Evolutionary conservation across 2,329 filamentous ascomycete genomes (phyloP).

Genomic region (Alternaria panax): DNA sequence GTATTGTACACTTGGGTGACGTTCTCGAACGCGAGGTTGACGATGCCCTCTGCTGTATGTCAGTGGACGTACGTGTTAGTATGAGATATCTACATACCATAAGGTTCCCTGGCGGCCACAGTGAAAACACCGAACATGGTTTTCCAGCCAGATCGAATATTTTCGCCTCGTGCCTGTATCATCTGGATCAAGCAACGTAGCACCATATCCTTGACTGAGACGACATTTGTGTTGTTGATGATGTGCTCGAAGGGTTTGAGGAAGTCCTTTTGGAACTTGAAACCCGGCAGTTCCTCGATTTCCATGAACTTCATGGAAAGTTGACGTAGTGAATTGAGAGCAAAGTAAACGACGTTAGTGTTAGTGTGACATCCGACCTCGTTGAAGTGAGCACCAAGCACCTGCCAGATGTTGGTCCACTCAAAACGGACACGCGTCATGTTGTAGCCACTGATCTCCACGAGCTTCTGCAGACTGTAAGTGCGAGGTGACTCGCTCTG

Average conservation of each 20-base stretch:
- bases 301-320: conserved; percentile 99
- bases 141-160: conserved; percentile 97
- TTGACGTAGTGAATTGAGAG: conserved; percentile 91
- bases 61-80: conserved; percentile 11
- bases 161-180: conserved; percentile 96
- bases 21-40: conserved; percentile 96
- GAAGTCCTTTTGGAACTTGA: conserved; percentile 99
- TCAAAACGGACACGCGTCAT: conserved; percentile 98
- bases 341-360: conserved; percentile 96
- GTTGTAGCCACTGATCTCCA: conserved; percentile 99
- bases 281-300: conserved; percentile 94
- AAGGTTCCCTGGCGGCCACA: conserved; percentile 88
- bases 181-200: conserved; percentile 96
- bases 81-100: conserved; percentile 60
- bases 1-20: conserved; percentile 95
- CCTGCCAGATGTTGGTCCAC: conserved; percentile 97
- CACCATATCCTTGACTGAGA: conserved; percentile 97
- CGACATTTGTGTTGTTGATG: conserved; percentile 88
- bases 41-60: conserved; percentile 76
- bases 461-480: conserved; percentile 96
- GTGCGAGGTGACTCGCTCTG: conserved; percentile 95
- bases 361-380: conserved; percentile 96
- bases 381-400: conserved; percentile 98
- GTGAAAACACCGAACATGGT: conserved; percentile 99
- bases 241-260: conserved; percentile 98